These are phyloP conservation scores for Lenzites betulinus DNA, from an alignment of 768 basidiomycete genomes.

Conservation along the genomic window DNA sequence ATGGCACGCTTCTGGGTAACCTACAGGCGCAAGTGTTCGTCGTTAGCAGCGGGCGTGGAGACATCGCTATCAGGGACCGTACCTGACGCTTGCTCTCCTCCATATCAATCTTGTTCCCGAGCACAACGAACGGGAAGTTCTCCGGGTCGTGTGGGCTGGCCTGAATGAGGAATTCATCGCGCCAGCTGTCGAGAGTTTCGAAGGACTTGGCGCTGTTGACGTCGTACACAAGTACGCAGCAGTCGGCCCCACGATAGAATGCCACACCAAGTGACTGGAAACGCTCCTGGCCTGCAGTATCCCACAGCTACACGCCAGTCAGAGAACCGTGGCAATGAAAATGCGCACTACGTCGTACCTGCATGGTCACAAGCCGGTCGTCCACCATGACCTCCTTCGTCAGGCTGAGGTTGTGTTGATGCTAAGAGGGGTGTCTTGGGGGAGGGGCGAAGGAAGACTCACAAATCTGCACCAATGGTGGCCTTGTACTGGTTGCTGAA, in stretches of 20 bases:
- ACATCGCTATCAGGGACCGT: slow-evolving; percentile 22
- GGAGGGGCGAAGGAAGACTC: slow-evolving; percentile 41
- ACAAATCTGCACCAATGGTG: slow-evolving; percentile 97
- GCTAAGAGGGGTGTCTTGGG: slow-evolving; percentile 1
- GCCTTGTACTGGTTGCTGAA: slow-evolving; percentile 99
- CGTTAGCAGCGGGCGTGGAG: not conserved
- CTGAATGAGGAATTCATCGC: slow-evolving; percentile 98
- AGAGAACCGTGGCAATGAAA: not conserved
- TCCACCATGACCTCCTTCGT: slow-evolving; percentile 99
- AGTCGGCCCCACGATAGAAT: slow-evolving; percentile 98
- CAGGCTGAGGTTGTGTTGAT: slow-evolving; percentile 50
- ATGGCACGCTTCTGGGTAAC: slow-evolving; percentile 99
- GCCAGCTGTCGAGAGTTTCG: slow-evolving; percentile 98
- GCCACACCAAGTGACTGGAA: slow-evolving; percentile 99
- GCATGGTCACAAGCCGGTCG: slow-evolving; percentile 98
- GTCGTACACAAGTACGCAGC: slow-evolving; percentile 98
- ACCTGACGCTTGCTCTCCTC: slow-evolving; percentile 99
- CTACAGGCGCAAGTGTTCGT: slow-evolving; percentile 40
- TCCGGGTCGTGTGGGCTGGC: slow-evolving; percentile 98
- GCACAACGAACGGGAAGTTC: slow-evolving; percentile 98
- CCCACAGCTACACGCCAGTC: slow-evolving; percentile 77
- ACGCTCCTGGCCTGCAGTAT: slow-evolving; percentile 98
- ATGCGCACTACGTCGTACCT: slow-evolving; percentile 58
- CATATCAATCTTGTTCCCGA: slow-evolving; percentile 99
- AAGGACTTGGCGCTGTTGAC: slow-evolving; percentile 99